Base-by-base conservation (phyloP, 2,329 filamentous ascomycete species). In the Paramyrothecium roridum region DNA sequence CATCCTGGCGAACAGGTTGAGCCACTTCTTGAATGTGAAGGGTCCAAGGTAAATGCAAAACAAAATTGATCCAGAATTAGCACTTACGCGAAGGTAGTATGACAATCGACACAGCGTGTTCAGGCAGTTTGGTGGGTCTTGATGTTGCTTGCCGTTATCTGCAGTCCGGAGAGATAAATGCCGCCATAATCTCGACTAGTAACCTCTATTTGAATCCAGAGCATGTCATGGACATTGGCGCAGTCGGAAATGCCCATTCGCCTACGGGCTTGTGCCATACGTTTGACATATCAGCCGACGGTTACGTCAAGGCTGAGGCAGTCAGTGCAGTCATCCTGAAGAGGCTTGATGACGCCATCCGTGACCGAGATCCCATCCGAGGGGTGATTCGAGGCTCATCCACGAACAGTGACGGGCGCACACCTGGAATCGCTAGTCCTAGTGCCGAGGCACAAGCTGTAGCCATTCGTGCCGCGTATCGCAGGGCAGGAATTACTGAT, bases 61-160 rank as follows among this genome's bases (percentile, higher is more conserved):
- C n/a, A n/a, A n/a, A n/a, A n/a, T n/a, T n/a, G n/a, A n/a, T n/a
- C n/a, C n/a, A n/a, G n/a, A n/a, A n/a, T n/a, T n/a, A n/a, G n/a
- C n/a, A n/a, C n/a, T n/a, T n/a, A n/a, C 21, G 7, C 17, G 13
- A 2, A 78, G 76, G 55, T 67, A 80, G 58, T 30, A 30, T 30
- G 4, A 80, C 76, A 0, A 66, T 82, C n/a, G 79, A 82, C 51
- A 82, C 80, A 0, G 80, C 76, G 13, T 83, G 80, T 63, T 80
- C 77, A 3, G 72, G 73, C 17, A 74, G 72, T 30, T 64, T 82
- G 20, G 71, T 78, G 3, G 74, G 73, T 0, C 65, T 82, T 0
- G 73, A 82, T 58, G 65, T 76, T 16, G 79, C 78, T 12, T 59
- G 54, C 37, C 55, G 52, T 19, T 58, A 61, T 20, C 49, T 63